phyloP scores from a whole-genome alignment of 1,284 basidiomycete species.

The Sanghuangporus weigelae region DNA sequence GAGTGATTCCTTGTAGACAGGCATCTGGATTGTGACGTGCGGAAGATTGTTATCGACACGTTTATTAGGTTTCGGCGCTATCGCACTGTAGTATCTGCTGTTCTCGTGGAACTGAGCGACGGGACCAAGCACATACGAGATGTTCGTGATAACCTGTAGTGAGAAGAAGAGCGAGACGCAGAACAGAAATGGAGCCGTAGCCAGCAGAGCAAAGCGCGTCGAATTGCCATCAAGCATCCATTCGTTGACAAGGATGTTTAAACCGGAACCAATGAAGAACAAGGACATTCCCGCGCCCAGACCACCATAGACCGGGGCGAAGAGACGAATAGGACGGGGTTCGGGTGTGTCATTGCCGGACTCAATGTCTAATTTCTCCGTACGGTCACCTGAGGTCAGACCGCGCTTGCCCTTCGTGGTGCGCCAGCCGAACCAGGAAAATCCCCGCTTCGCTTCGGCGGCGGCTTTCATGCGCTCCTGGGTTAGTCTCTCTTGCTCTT shows the following conservation, averaged over 20 bases:
- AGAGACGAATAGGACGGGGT: conserved; percentile 59
- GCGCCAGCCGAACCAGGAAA: conserved; percentile 18
- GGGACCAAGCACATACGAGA: conserved; percentile 64
- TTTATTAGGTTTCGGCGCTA: conserved; percentile 52
- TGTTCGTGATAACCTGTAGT: conserved; percentile 53
- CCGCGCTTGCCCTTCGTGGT: conserved; percentile 12
- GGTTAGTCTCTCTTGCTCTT: background rate
- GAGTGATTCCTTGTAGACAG: conserved; percentile 76
- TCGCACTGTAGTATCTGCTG: conserved; percentile 65
- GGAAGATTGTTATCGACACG: conserved; percentile 59
- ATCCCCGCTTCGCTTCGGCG: conserved; percentile 10
- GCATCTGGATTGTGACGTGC: conserved; percentile 73
- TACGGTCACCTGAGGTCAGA: conserved; percentile 30
- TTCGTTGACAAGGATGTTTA: conserved; percentile 57
- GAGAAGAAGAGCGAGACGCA: conserved; percentile 69
- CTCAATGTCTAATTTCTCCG: conserved; percentile 40
- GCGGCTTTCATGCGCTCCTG: background rate
- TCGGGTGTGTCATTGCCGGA: conserved; percentile 38
- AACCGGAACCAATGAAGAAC: conserved; percentile 60
- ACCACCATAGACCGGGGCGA: conserved; percentile 76
- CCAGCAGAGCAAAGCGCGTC: conserved; percentile 58
- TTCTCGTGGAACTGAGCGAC: conserved; percentile 74
- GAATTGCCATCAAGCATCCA: conserved; percentile 61
- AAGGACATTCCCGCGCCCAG: conserved; percentile 57
- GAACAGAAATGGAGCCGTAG: conserved; percentile 63